These are phyloP conservation scores for Hypomyces perniciosus DNA, from an alignment of 2,329 filamentous ascomycete species.

Conservation along the genomic window DNA sequence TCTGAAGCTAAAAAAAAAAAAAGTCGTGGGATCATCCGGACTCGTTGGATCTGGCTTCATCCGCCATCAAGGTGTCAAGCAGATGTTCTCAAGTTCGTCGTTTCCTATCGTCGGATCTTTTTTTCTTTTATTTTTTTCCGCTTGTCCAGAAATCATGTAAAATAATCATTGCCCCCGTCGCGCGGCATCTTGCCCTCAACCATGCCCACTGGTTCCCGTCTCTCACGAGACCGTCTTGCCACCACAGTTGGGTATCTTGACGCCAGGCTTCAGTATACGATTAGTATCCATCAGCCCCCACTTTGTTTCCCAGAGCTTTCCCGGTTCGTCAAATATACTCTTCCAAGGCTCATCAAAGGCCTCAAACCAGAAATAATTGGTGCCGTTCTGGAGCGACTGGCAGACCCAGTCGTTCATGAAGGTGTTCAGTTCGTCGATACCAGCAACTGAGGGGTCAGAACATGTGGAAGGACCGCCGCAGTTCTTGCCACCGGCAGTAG, in stretches of 20 bases:
- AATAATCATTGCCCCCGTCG: too few species aligned
- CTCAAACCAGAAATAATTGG: slow-evolving; percentile 96
- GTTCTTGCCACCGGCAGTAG: slow-evolving; percentile 70
- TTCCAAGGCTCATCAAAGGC: slow-evolving; percentile 98
- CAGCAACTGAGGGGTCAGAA: slow-evolving; percentile 64
- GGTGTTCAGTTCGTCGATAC: slow-evolving; percentile 73
- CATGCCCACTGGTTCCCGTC: background rate
- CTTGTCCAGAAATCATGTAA: too few species aligned
- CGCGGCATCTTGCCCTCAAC: too few species aligned
- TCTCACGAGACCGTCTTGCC: slow-evolving; percentile 55
- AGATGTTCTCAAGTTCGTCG: too few species aligned
- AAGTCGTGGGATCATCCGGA: background rate
- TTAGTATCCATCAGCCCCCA: slow-evolving; percentile 89
- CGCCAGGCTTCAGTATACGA: slow-evolving; percentile 73
- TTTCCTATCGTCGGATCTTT: too few species aligned
- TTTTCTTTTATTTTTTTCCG: too few species aligned
- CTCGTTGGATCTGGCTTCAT: background rate
- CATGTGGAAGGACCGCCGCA: slow-evolving; percentile 60
- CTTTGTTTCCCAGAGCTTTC: slow-evolving; percentile 84
- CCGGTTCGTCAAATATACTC: slow-evolving; percentile 59
- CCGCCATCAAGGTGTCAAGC: background rate
- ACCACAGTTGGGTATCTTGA: slow-evolving; percentile 82
- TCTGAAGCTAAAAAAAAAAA: background rate
- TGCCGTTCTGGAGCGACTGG: slow-evolving; percentile 69
- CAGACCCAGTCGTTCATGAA: slow-evolving; percentile 87